Percentiles rank a stretch among this genome's conserved stretches.
Evolutionary conservation across 257 asterid genomes (phyloP).

Genomic region (Agastache rugosa): DNA sequence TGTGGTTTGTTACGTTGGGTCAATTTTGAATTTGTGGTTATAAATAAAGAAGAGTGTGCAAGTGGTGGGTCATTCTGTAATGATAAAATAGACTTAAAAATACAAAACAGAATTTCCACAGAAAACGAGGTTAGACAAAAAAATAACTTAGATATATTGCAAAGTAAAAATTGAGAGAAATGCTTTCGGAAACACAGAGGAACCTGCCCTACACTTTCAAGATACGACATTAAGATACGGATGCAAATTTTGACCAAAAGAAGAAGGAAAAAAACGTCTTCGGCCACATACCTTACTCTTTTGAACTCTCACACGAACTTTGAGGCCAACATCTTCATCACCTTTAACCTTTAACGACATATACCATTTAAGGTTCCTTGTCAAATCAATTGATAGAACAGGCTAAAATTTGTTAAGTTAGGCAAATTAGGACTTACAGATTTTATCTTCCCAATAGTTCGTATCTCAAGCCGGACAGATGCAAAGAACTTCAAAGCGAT

Average conservation of each 20-base stretch:
- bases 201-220: conserved; percentile 3
- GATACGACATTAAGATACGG: background rate
- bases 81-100: background rate
- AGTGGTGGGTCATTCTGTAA: background rate
- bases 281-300: conserved; percentile 78
- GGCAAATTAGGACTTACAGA: conserved; percentile 64
- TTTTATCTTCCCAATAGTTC: conserved; percentile 94
- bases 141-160: background rate
- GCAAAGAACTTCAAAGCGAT: conserved; percentile 98
- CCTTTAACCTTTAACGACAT: conserved; percentile 68
- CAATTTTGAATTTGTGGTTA: background rate
- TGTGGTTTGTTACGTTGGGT: background rate
- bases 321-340: conserved; percentile 93
- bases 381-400: conserved; percentile 9
- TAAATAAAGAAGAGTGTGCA: background rate
- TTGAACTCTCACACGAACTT: conserved; percentile 98
- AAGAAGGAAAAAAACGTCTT: background rate
- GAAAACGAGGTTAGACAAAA: background rate
- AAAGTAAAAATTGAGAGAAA: background rate
- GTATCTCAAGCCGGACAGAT: conserved; percentile 97
- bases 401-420: conserved; percentile 6
- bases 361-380: conserved; percentile 29
- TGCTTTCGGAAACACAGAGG: background rate
- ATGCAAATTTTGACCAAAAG: background rate
- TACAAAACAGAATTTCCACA: background rate